Conservation (phyloP, 495 filamentous ascomycete genomes). For the Penicillium silybi region DNA sequence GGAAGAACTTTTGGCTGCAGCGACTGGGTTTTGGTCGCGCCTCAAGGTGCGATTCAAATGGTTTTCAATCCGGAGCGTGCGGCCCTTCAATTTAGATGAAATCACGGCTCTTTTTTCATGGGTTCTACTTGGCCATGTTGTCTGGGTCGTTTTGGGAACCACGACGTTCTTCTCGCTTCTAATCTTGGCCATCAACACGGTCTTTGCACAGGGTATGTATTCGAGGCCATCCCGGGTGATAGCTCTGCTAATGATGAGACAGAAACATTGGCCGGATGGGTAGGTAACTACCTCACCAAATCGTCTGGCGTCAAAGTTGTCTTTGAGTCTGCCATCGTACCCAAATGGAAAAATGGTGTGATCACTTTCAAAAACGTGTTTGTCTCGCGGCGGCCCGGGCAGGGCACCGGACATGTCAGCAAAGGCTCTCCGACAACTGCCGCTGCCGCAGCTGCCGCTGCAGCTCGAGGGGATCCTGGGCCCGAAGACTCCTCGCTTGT, state of each 20-base stretch:
- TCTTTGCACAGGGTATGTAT: conserved; percentile 81
- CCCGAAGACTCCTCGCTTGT: conserved; percentile 11
- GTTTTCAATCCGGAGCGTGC: conserved; percentile 89
- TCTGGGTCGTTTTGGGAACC: conserved; percentile 92
- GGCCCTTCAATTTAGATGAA: conserved; percentile 95
- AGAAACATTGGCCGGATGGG: conserved; percentile 91
- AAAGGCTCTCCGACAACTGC: conserved; percentile 88
- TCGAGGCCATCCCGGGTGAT: not conserved
- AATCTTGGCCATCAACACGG: conserved; percentile 88
- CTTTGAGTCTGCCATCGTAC: conserved; percentile 96
- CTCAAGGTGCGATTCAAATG: conserved; percentile 93
- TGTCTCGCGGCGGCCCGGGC: conserved; percentile 85
- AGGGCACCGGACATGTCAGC: conserved; percentile 70
- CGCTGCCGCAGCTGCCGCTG: conserved; percentile 76
- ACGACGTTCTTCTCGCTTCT: conserved; percentile 94
- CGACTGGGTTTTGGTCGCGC: conserved; percentile 90
- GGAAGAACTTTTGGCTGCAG: conserved; percentile 87
- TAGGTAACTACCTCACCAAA: conserved; percentile 93
- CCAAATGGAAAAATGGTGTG: conserved; percentile 87
- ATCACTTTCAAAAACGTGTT: conserved; percentile 98
- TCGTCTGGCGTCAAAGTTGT: conserved; percentile 94
- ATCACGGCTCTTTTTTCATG: conserved; percentile 94
- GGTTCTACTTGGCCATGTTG: conserved; percentile 86
- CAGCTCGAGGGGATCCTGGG: conserved; percentile 37
- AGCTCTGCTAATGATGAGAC: conserved; percentile 14